Base-by-base conservation (phyloP, 495 filamentous ascomycete genomes). In the Echria macrotheca region DNA sequence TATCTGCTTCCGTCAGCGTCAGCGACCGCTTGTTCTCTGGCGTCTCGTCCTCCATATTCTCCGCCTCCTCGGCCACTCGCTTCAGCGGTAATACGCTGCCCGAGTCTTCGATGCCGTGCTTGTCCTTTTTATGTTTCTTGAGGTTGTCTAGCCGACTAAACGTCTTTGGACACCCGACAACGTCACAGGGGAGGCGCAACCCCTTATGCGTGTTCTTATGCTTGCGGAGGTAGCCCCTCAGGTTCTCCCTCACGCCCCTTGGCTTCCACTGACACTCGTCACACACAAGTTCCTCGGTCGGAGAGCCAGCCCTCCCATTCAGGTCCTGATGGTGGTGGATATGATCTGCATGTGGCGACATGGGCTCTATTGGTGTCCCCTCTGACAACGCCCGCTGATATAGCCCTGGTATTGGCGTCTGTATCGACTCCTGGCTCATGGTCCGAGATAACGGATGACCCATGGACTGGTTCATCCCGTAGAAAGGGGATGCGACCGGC, bases 131-230 rank as follows among this genome's bases (percentile, higher is more conserved):
- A 43, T 74, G 71, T 14, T 67, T 65, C 28, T 69, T 66, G 7
- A 72, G 57, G 43, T 74, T 74, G 40, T 74, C 71, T 5, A 63
- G 56, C 5, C 71, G 61, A 23, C 67, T 72, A 49, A 74, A 74
- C 6, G 50, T 63, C 47, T 62, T 72, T 7, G 56, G 58, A 33
- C 71, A 74, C 17, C 52, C 56, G 4, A 36, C 29, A 12, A 61
- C 56, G 41, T 64, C 55, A 23, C 71, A 74, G 0, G 49, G 47
- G 5, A 68, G 38, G 9, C 65, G 49, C 11, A 65, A 40, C 2
- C 65, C 63, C 40, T 66, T 68, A 53, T 68, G 65, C 5, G 63
- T 65, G 44, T 68, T 68, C 18, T 68, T 68, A 47, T 68, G 65
- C 19, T 68, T 68, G 15, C 65, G 65, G 5, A 68, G 58, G 25